These are phyloP conservation scores for Pleodorina starrii DNA, from an alignment of 139 green algal genomes.

Conservation along the genomic window DNA sequence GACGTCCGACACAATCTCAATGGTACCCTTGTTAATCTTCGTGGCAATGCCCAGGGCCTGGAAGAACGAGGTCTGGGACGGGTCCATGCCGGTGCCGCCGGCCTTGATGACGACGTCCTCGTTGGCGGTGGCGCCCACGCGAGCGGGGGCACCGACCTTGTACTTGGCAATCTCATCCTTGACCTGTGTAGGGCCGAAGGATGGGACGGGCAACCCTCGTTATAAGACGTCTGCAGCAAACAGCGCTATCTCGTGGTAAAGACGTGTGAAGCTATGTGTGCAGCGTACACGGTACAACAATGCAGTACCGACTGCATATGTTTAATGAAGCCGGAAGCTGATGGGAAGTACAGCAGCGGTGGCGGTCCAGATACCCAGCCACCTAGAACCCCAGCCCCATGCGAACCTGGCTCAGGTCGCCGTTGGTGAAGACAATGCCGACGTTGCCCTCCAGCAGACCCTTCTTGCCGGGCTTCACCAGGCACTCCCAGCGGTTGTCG, in stretches of 20 bases:
- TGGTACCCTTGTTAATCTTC: constrained; percentile 99
- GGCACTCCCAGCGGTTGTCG: constrained; percentile 87
- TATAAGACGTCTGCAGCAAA: too few species aligned
- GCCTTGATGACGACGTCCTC: constrained; percentile 91
- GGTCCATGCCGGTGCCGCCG: constrained; percentile 97
- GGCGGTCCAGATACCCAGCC: too few species aligned
- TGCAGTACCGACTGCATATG: too few species aligned
- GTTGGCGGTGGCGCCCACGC: constrained; percentile 92
- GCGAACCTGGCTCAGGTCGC: constrained; percentile 66
- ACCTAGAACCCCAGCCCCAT: too few species aligned
- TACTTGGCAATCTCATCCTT: constrained; percentile 89
- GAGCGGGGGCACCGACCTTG: constrained; percentile 93
- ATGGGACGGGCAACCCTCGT: too few species aligned
- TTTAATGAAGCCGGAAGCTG: too few species aligned
- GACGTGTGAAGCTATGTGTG: too few species aligned
- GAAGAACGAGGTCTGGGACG: constrained; percentile 99
- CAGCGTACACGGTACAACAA: too few species aligned
- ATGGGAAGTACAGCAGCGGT: too few species aligned
- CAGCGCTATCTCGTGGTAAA: too few species aligned
- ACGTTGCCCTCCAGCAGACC: constrained; percentile 96
- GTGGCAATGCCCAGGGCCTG: constrained; percentile 99
- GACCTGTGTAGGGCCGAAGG: constrained; percentile 67
- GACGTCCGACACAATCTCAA: constrained; percentile 96
- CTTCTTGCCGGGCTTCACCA: constrained; percentile 80
- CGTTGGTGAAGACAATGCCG: constrained; percentile 97